Evolutionary conservation across 179 eudicot genomes (phyloP).

Genomic region (Camellia oleifera): DNA sequence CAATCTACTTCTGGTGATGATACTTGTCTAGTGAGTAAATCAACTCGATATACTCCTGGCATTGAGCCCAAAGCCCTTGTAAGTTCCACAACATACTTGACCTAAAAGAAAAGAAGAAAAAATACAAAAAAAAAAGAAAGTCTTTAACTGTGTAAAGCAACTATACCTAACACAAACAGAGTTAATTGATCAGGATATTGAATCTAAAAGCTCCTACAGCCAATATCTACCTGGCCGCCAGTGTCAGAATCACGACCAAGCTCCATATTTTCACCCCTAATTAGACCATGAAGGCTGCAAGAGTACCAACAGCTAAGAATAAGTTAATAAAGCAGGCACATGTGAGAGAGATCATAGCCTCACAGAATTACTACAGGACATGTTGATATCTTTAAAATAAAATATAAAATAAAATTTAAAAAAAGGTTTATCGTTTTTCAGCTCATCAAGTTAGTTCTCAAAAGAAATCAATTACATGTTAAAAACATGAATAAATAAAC

Average conservation of each 20-base stretch:
- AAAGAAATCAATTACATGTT: neutral
- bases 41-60: slow-evolving; percentile 99
- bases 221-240: slow-evolving; percentile 78
- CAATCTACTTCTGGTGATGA: slow-evolving; percentile 82
- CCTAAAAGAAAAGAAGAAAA: slow-evolving; percentile 34
- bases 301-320: neutral
- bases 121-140: neutral
- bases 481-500: neutral
- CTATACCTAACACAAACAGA: neutral
- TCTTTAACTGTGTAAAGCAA: neutral
- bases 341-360: no score
- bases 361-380: neutral
- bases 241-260: slow-evolving; percentile 99
- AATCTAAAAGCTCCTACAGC: slow-evolving; percentile 2
- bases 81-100: slow-evolving; percentile 97
- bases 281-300: slow-evolving; percentile 87
- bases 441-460: neutral
- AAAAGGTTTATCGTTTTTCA: neutral
- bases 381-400: neutral
- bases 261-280: slow-evolving; percentile 98
- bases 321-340: neutral
- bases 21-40: slow-evolving; percentile 41
- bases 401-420: no score
- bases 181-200: neutral
- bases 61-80: slow-evolving; percentile 92